Conservation (phyloP, 768 basidiomycete species). For the Amanita pseudoporphyria region DNA sequence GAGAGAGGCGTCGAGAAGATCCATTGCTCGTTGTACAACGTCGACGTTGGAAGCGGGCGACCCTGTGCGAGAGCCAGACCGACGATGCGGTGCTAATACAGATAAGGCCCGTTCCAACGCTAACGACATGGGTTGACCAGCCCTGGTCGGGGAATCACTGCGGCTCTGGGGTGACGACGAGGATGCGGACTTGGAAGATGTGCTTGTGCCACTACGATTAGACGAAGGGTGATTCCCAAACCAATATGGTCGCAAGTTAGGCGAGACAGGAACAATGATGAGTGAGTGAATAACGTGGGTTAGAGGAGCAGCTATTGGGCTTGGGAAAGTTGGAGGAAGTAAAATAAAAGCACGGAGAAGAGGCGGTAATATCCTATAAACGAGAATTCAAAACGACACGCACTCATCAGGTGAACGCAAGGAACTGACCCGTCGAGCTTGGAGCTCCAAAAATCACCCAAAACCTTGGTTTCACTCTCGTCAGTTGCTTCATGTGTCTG, state of each 20-base stretch:
- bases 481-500: conserved; percentile 22
- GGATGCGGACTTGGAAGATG: conserved; percentile 28
- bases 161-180: conserved; percentile 24
- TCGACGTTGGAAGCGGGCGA: conserved; percentile 38
- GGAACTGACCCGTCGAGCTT: conserved; percentile 57
- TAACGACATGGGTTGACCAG: conserved; percentile 19
- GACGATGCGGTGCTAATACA: conserved; percentile 41
- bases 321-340: conserved; percentile 51
- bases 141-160: conserved; percentile 28
- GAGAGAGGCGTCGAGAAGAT: conserved; percentile 53
- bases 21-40: conserved; percentile 53
- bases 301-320: conserved; percentile 63
- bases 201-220: conserved; percentile 23
- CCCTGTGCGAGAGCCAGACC: conserved; percentile 31
- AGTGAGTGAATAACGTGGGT: conserved; percentile 78
- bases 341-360: conserved; percentile 61
- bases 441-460: conserved; percentile 70
- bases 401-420: background rate
- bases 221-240: conserved; percentile 34
- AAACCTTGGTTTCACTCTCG: conserved; percentile 33
- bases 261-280: conserved; percentile 64
- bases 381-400: background rate
- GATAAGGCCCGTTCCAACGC: conserved; percentile 52
- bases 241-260: conserved; percentile 52
- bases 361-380: conserved; percentile 53